A percentile compares a stretch with the other conserved stretches of the same genome.
These are phyloP conservation scores for Chlamydomonas sphaeroides DNA, from an alignment of 139 green algal genomes.

Conservation along the genomic window DNA sequence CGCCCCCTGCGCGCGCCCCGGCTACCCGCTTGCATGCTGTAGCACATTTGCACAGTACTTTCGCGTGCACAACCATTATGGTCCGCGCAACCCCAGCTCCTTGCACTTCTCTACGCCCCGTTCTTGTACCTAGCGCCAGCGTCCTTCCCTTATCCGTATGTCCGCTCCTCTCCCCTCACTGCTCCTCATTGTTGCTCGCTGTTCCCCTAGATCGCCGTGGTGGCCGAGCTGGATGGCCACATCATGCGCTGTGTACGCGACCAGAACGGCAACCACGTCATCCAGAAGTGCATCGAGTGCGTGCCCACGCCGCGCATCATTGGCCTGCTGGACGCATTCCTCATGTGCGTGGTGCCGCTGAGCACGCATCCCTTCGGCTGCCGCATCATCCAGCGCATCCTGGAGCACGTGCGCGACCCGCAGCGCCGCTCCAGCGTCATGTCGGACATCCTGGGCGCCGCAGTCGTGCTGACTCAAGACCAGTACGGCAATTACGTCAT, in stretches of 20 bases:
- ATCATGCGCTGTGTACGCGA: slow-evolving; percentile 88
- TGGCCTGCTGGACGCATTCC: slow-evolving; percentile 77
- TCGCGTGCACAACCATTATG: too few relatives aligned
- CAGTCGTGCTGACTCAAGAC: slow-evolving; percentile 76
- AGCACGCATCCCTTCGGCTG: slow-evolving; percentile 92
- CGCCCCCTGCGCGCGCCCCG: too few relatives aligned
- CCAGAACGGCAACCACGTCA: slow-evolving; percentile 97
- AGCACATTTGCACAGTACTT: too few relatives aligned
- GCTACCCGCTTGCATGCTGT: too few relatives aligned
- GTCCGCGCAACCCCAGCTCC: too few relatives aligned
- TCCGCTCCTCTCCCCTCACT: too few relatives aligned
- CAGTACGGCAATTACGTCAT: slow-evolving; percentile 97
- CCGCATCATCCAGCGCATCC: slow-evolving; percentile 93
- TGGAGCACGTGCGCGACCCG: slow-evolving; percentile 85
- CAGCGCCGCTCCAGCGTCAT: slow-evolving; percentile 49
- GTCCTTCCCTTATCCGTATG: too few relatives aligned
- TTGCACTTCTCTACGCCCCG: too few relatives aligned
- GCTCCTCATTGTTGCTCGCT: too few relatives aligned
- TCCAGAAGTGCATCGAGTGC: slow-evolving; percentile 94
- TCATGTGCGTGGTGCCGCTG: slow-evolving; percentile 76
- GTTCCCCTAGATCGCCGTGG: too few relatives aligned
- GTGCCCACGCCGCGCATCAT: slow-evolving; percentile 73
- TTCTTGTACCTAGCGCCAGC: too few relatives aligned
- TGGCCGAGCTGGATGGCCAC: slow-evolving; percentile 65
- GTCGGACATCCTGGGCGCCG: slow-evolving; percentile 44